Base-by-base conservation (phyloP, 352 stramenopile species). In the Peronospora belbahrii region DNA sequence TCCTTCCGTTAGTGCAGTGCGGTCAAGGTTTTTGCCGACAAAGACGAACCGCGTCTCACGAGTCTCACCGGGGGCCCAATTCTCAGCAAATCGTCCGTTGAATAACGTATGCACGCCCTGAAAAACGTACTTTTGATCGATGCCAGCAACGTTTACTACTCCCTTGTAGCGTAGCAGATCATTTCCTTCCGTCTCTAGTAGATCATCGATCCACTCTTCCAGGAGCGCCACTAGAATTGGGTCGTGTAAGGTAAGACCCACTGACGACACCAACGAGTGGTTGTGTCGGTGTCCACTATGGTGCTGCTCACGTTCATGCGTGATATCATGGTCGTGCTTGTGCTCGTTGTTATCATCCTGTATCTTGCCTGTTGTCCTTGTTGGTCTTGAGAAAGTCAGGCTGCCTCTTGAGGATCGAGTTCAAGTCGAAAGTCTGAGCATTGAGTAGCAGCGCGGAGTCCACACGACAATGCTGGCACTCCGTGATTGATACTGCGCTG, bases 81-180 rank as follows among this genome's bases (percentile, higher is more conserved):
- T 71, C 11, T 80, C 83, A 28, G 80, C 66, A 23, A 90, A 87
- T 30, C 85, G 78, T 40, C 92, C 91, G 65, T 97, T 95, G 58
- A 97, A 95, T 34, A 97, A 95, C 72, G 96, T 94, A 70, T 98
- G 92, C 6, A 98, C 93, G 32, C 92, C 92, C 58, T 98, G 92
- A 59, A 97, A 98, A 6, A 97, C 88, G 67, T 97, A 97, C 56
- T 96, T 97, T 8, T 70, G 70, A 65, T 97, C 72, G 11, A 88
- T 87, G 46, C 95, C 87, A 52, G 88, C 88, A 43, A 98, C 95
- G 41, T 74, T 85, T 38, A 98, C 72, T 25, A 97, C 68, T 32
- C 90, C 90, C 71, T 98, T 98, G 46, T 86, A 95, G 15, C 93
- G 82, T 50, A 97, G 94, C 13, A 98, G 57, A 62, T 98, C 83